Evolutionary conservation across 257 asterid species (phyloP), one percentile per base, ranked within the genome.

Genomic region (Oldenlandia corymbosa): DNA sequence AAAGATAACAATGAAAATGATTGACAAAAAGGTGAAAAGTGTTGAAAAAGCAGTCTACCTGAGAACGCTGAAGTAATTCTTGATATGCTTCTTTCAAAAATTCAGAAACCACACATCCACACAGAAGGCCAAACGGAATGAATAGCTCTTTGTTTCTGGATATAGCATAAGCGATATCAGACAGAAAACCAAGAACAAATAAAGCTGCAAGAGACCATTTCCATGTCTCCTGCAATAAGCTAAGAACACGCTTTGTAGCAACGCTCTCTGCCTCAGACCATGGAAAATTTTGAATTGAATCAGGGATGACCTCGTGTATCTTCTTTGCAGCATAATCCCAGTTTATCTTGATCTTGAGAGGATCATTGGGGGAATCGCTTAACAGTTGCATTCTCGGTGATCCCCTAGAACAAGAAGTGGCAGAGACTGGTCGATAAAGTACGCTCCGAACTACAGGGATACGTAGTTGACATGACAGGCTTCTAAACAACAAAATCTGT

Each of bases 121-220:
- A 55, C 64, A 78, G 77, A 56, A 88, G 87, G 51, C 94, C 88
- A 8, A 81, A 64, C 9, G 94, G 87, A 48, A 88, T 75, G 52
- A 79, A 46, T 67, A 88, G 65, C 72, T 85, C 94, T 73, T 74
- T 85, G 81, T 83, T 81, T 69, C 72, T 78, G 41, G 84, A 69
- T 62, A 88, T 64, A 18, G 88, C 68, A 73, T 66, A 71, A 4
- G 80, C 18, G 62, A 79, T 34, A 65, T 88, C 89, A 34, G 82
- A 78, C 10, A 77, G 30, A 55, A 65, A 81, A 64, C 82, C 72
- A 41, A 74, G 59, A 39, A 70, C 66, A 17, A 81, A 73, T 16
- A 37, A 63, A 31, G 80, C 87, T 71, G 71, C 65, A 23, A 77
- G 72, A 62, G 73, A 75, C 94, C 88, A 83, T 70, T 83, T 85